Evolutionary conservation across 305 asterid species (phyloP).

Genomic region (Nicotiana rustica): DNA sequence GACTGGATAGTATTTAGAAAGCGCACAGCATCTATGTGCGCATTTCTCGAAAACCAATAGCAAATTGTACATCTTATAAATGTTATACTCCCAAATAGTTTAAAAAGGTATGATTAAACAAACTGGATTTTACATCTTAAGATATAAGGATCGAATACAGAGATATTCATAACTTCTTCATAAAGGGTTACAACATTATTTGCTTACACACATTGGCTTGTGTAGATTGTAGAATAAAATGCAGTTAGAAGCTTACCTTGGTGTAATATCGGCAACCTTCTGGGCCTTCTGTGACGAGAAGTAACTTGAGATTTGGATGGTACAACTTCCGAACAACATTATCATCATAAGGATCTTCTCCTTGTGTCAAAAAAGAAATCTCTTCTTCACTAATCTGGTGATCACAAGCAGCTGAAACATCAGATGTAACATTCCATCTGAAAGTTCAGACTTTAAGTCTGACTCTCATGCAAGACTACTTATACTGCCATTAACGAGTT

Average conservation of each 20-base stretch:
- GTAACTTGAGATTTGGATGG: conserved; percentile 83
- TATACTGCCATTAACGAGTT: background rate
- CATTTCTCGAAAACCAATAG: background rate
- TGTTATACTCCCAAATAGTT: background rate
- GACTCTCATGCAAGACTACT: background rate
- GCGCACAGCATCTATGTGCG: background rate
- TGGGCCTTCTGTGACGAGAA: conserved; percentile 96
- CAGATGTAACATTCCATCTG: conserved; percentile 28
- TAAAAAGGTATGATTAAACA: background rate
- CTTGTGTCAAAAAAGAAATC: conserved; percentile 82
- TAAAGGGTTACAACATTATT: background rate
- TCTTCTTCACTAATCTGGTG: conserved; percentile 92
- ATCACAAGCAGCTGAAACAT: conserved; percentile 38
- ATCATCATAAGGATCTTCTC: conserved; percentile 95
- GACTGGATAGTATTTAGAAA: background rate
- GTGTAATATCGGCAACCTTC: conserved; percentile 97
- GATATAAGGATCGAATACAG: conserved; percentile 6
- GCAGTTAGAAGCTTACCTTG: conserved; percentile 62
- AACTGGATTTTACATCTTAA: conserved; percentile 1
- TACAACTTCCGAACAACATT: conserved; percentile 81
- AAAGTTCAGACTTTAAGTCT: background rate
- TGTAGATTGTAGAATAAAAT: conserved; percentile 7
- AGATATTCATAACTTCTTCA: background rate
- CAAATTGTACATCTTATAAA: conserved; percentile 1
- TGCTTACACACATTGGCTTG: background rate